Evolutionary conservation across 148 eudicot genomes (phyloP).

Genomic region (Rhododendron mucronatum): DNA sequence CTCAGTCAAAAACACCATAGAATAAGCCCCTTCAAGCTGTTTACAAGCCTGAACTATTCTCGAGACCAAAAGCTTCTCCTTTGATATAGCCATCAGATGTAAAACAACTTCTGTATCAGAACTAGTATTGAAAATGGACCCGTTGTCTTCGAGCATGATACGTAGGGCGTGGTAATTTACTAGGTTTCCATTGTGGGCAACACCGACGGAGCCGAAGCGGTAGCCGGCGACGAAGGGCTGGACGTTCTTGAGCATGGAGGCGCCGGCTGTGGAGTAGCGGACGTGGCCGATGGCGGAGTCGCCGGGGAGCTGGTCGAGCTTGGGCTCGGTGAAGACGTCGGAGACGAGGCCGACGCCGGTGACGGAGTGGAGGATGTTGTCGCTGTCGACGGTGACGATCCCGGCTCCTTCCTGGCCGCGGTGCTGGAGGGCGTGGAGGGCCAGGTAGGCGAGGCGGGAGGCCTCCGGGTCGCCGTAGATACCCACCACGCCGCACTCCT

Average conservation of each 20-base stretch:
- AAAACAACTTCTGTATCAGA: constrained; percentile 51
- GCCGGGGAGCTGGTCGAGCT: constrained; percentile 61
- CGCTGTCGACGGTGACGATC: constrained; percentile 42
- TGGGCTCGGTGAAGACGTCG: constrained; percentile 57
- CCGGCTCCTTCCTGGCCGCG: constrained; percentile 86
- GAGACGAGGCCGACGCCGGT: constrained; percentile 60
- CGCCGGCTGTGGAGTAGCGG: constrained; percentile 60
- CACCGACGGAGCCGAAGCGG: constrained; percentile 61
- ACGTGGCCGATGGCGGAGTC: constrained; percentile 71
- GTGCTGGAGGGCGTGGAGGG: constrained; percentile 74
- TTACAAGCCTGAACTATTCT: constrained; percentile 42
- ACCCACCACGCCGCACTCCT: constrained; percentile 56
- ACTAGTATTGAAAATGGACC: constrained; percentile 69
- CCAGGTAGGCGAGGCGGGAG: constrained; percentile 41
- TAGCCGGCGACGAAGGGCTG: constrained; percentile 81
- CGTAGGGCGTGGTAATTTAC: constrained; percentile 62
- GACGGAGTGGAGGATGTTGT: constrained; percentile 42
- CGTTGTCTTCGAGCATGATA: constrained; percentile 47
- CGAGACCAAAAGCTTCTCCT: constrained; percentile 39
- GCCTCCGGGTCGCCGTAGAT: constrained; percentile 51
- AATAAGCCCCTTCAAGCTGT: constrained; percentile 70
- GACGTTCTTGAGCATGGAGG: constrained; percentile 28
- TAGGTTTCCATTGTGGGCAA: constrained; percentile 84
- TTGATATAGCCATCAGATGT: constrained; percentile 59
- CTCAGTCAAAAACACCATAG: constrained; percentile 76